Evolutionary conservation across 1,284 basidiomycete genomes (phyloP).

Genomic region (Gomphus sp.): DNA sequence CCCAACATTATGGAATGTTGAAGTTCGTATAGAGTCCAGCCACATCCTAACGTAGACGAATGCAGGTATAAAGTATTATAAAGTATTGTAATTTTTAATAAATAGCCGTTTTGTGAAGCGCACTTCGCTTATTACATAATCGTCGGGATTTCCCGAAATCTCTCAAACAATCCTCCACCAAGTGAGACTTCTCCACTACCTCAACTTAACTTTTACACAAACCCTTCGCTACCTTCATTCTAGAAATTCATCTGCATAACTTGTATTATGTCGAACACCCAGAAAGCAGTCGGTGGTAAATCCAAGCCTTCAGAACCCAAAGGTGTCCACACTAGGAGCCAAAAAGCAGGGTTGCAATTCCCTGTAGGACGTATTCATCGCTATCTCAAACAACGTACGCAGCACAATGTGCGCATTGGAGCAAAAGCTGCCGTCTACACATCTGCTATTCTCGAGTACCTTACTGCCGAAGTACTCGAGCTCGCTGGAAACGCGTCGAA

Average conservation of each 20-base stretch:
- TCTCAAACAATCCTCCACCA: slow-evolving; percentile 2
- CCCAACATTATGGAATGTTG: no score
- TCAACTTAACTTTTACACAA: not conserved
- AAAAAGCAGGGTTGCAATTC: slow-evolving; percentile 81
- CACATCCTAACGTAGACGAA: no score
- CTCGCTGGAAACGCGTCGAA: slow-evolving; percentile 95
- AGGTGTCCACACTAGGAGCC: slow-evolving; percentile 62
- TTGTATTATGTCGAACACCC: slow-evolving; percentile 20
- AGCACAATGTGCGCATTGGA: slow-evolving; percentile 89
- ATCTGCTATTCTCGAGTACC: slow-evolving; percentile 85
- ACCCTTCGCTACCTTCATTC: not conserved
- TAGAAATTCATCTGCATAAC: not conserved
- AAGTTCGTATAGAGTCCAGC: no score
- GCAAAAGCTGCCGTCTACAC: slow-evolving; percentile 91
- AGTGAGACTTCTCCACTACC: not conserved
- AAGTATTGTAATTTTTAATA: no score
- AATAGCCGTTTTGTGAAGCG: no score
- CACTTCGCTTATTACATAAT: not conserved
- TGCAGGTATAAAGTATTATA: no score
- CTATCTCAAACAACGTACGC: slow-evolving; percentile 88
- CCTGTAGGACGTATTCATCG: slow-evolving; percentile 93
- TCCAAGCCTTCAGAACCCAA: slow-evolving; percentile 26
- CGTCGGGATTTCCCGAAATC: not conserved
- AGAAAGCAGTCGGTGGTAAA: slow-evolving; percentile 28
- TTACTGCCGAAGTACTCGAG: slow-evolving; percentile 87